A percentile compares a stretch with the other conserved stretches of the same genome.
Conservation (phyloP, 257 asterid species). For the Oldenlandia corymbosa region DNA sequence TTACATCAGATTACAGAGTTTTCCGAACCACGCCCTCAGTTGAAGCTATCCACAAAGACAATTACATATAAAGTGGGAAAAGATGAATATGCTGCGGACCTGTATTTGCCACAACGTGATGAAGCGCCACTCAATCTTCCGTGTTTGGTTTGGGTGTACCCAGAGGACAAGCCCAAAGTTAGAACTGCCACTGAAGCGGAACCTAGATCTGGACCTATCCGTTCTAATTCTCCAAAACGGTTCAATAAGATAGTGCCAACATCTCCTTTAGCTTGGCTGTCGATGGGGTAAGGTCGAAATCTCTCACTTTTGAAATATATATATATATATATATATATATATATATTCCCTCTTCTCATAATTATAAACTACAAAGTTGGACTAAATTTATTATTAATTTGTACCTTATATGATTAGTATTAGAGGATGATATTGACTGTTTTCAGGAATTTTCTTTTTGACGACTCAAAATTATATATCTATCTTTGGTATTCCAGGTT, state of each 20-base stretch:
- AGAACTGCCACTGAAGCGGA: too few relatives aligned
- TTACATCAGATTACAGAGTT: slow-evolving; percentile 79
- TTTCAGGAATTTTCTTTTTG: too few relatives aligned
- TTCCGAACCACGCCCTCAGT: slow-evolving; percentile 95
- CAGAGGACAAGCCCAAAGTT: slow-evolving; percentile 97
- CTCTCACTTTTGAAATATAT: too few relatives aligned
- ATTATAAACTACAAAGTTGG: too few relatives aligned
- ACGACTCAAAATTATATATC: too few relatives aligned
- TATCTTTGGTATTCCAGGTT: slow-evolving; percentile 59
- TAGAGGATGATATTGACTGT: too few relatives aligned
- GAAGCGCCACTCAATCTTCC: slow-evolving; percentile 89
- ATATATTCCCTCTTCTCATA: too few relatives aligned
- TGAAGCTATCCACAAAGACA: slow-evolving; percentile 85
- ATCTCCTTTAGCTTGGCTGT: slow-evolving; percentile 93
- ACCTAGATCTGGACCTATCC: slow-evolving; percentile 97
- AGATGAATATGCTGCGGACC: slow-evolving; percentile 92
- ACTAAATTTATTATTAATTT: too few relatives aligned
- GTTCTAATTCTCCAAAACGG: slow-evolving; percentile 97
- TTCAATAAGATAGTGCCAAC: slow-evolving; percentile 95
- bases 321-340: too few relatives aligned
- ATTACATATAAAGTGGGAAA: slow-evolving; percentile 82
- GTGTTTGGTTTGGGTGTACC: slow-evolving; percentile 98
- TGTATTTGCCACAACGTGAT: slow-evolving; percentile 88
- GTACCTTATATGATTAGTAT: too few relatives aligned
- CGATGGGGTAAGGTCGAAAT: slow-evolving; percentile 91